phyloP scores from a whole-genome alignment of 2,329 filamentous ascomycete species.

The Verticillium zaregamsianum region DNA sequence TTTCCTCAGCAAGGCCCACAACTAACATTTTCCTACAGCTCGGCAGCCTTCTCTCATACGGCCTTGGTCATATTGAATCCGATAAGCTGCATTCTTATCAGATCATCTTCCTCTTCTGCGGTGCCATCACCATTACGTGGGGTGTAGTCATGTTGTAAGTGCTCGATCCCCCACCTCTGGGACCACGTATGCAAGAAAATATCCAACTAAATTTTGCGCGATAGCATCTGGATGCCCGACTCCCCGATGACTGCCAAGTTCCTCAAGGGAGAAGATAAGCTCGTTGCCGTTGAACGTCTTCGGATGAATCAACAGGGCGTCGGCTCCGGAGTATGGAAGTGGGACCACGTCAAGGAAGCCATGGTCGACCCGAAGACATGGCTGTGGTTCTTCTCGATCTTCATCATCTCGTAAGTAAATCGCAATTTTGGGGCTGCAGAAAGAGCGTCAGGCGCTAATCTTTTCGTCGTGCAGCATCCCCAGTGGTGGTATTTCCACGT shows the following conservation, averaged over 20 bases:
- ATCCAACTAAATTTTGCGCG: slow-evolving; percentile 1
- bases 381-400: slow-evolving; percentile 35
- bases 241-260: slow-evolving; percentile 56
- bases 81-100: slow-evolving; percentile 12
- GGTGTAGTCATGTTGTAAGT: slow-evolving; percentile 37
- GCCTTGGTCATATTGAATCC: slow-evolving; percentile 21
- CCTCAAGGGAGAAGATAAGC: slow-evolving; percentile 47
- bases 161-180: background rate
- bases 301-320: slow-evolving; percentile 41
- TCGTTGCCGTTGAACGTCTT: slow-evolving; percentile 53
- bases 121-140: slow-evolving; percentile 39
- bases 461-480: slow-evolving; percentile 27
- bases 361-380: slow-evolving; percentile 30
- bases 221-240: slow-evolving; percentile 50
- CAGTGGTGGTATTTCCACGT: slow-evolving; percentile 51
- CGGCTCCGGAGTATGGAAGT: slow-evolving; percentile 27
- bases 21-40: slow-evolving; percentile 3
- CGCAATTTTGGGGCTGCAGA: no score
- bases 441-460: background rate
- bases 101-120: slow-evolving; percentile 30
- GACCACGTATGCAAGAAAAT: background rate
- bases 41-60: slow-evolving; percentile 9
- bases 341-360: slow-evolving; percentile 31
- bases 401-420: slow-evolving; percentile 41
- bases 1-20: slow-evolving; percentile 16